Evolutionary conservation across 768 basidiomycete genomes (phyloP), one percentile per base, ranked within the genome.

Genomic region (Galerina marginata): DNA sequence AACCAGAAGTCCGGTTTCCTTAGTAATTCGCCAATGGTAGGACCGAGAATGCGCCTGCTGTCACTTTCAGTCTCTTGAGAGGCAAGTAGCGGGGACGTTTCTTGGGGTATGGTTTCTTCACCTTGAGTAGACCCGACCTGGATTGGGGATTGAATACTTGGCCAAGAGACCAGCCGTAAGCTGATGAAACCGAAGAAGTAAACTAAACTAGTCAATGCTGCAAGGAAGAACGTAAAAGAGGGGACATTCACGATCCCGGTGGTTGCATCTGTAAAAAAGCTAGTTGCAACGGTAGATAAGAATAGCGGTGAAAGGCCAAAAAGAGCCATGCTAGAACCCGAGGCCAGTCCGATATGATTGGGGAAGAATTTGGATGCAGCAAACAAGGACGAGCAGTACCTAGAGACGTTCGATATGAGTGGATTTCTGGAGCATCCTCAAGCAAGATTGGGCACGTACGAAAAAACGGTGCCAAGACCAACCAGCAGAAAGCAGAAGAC

Each of bases 301-400:
- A 91, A 84, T 20, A 93, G 76, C 0, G 92, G 92, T 0, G 92
- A 94, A 37, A 93, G 80, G n/a, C 92, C 91, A 67, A 92, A 93
- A 23, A 92, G 74, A 2, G 90, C 85, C 80, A 87, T 86, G 68
- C 82, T 88, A 9, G 78, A 74, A 4, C 90, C 92, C 1, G 89
- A 81, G 10, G 90, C 85, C 25, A 87, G 72, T 16, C 90, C 90
- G 46, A 84, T 83, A 63, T 88, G 83, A 4, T 76, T 69, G 6
- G 90, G 87, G 61, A 93, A 93, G 44, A 77, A 79, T 73, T 85
- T 87, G 3, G 90, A 88, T 0, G 92, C 91, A 9, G 90, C 81
- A 71, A 94, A 93, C 12, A 93, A 72, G 6, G 85, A 82, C 0
- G 90, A 89, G 65, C 93, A 92, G 65, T 87, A 92, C 26, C 81